Conservation (phyloP, 305 asterid species). For the Galium porrigens region DNA sequence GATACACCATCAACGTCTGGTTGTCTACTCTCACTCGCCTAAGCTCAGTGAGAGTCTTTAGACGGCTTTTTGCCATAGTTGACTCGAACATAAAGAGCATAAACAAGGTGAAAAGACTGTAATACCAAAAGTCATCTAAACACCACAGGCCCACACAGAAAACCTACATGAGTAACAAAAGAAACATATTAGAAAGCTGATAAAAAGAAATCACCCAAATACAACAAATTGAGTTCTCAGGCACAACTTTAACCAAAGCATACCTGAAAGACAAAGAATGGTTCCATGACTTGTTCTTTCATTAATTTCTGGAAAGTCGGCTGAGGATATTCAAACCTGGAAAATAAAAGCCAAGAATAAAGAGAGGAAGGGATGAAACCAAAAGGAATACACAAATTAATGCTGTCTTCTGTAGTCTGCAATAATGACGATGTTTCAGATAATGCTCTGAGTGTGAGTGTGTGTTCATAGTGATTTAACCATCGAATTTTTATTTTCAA, state of each 20-base stretch:
- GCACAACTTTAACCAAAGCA: conserved; percentile 16
- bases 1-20: conserved; percentile 77
- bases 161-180: conserved; percentile 41
- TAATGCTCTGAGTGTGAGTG: not conserved
- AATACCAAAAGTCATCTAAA: conserved; percentile 92
- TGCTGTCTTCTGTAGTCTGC: too few relatives aligned
- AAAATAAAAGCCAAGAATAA: conserved; percentile 15
- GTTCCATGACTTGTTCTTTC: conserved; percentile 92
- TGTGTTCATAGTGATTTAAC: too few relatives aligned
- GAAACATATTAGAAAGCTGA: conserved; percentile 11
- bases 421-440: not conserved
- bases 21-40: conserved; percentile 91
- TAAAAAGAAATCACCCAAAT: not conserved
- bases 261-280: conserved; percentile 95
- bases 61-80: conserved; percentile 91
- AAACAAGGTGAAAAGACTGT: conserved; percentile 81
- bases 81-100: conserved; percentile 98
- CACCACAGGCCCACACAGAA: conserved; percentile 97
- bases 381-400: not conserved
- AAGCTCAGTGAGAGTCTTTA: conserved; percentile 81
- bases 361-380: not conserved
- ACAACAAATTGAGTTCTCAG: conserved; percentile 9
- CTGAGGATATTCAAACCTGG: conserved; percentile 92
- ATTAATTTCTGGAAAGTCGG: conserved; percentile 84
- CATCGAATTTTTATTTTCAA: too few relatives aligned